A percentile compares a stretch with the other conserved stretches of the same genome.
These are phyloP conservation scores for Yarrowia divulgata DNA, from an alignment of 805 yeast genomes.

Conservation along the genomic window DNA sequence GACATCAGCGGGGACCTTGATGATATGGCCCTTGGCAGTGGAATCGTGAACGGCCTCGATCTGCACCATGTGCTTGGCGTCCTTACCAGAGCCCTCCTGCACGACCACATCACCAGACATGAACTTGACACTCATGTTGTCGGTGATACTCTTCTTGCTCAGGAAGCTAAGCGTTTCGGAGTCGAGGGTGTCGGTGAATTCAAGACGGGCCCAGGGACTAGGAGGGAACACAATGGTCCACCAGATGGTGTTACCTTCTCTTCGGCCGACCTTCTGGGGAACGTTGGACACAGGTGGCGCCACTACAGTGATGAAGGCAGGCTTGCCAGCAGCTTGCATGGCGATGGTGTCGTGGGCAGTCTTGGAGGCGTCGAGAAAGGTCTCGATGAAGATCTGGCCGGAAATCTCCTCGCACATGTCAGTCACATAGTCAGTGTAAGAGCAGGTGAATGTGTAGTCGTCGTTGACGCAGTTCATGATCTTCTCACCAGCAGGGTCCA, in stretches of 20 bases:
- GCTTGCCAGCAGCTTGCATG: not conserved
- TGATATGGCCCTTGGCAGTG: not conserved
- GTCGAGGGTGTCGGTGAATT: not conserved
- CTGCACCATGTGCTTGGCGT: not conserved
- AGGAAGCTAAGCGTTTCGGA: not conserved
- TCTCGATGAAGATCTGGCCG: not conserved
- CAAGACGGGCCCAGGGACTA: conserved; percentile 16
- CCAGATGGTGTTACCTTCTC: conserved; percentile 3
- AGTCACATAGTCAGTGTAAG: conserved; percentile 14
- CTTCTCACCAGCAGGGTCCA: not conserved
- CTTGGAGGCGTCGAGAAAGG: not conserved
- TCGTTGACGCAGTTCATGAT: not conserved
- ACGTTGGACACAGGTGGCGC: not conserved
- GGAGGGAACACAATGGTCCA: conserved; percentile 10
- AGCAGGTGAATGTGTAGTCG: not conserved
- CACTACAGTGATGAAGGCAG: not conserved
- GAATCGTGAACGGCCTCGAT: not conserved
- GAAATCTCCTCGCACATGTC: not conserved
- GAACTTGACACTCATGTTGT: not conserved
- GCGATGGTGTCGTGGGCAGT: not conserved
- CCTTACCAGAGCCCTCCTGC: not conserved
- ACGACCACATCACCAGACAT: too few species aligned
- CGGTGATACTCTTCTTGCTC: not conserved
- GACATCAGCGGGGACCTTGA: not conserved
- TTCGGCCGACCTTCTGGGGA: not conserved